A percentile compares a stretch with the other conserved stretches of the same genome.
Evolutionary conservation across 1,284 basidiomycete genomes (phyloP).

Genomic region (Naganishia cerealis): DNA sequence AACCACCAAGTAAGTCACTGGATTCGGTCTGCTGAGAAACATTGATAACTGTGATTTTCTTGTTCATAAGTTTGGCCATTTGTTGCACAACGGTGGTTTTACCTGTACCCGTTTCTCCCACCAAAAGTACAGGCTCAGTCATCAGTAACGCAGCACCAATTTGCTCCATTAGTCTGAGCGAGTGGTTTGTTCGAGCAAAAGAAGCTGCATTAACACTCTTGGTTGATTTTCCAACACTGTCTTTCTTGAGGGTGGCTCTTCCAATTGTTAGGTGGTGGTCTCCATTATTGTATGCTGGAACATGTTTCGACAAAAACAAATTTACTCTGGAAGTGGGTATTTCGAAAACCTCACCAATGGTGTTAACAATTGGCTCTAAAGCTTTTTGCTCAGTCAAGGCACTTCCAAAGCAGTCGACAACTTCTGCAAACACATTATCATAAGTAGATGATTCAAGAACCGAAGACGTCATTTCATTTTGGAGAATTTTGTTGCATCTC

Average conservation of each 20-base stretch:
- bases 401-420: slow-evolving; percentile 85
- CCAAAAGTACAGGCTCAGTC: slow-evolving; percentile 82
- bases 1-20: slow-evolving; percentile 89
- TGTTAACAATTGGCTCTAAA: slow-evolving; percentile 40
- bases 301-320: too few species aligned
- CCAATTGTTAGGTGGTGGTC: too few species aligned
- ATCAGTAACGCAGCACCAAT: slow-evolving; percentile 73
- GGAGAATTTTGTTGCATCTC: slow-evolving; percentile 67
- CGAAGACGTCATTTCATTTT: slow-evolving; percentile 47
- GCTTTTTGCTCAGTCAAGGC: slow-evolving; percentile 52
- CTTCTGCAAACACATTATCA: slow-evolving; percentile 88
- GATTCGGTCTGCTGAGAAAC: slow-evolving; percentile 96
- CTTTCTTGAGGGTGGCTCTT: too few species aligned
- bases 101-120: slow-evolving; percentile 97
- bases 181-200: slow-evolving; percentile 88
- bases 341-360: slow-evolving; percentile 52
- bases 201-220: too few species aligned
- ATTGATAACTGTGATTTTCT: slow-evolving; percentile 83
- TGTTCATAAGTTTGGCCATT: slow-evolving; percentile 74
- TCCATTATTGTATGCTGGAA: too few species aligned
- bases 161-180: slow-evolving; percentile 74
- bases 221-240: too few species aligned
- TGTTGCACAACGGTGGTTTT: slow-evolving; percentile 95
- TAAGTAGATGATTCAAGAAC: slow-evolving; percentile 74
- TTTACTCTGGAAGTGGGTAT: too few species aligned